Conservation (phyloP, 768 basidiomycete species). For the Rubroboletus satanas region DNA sequence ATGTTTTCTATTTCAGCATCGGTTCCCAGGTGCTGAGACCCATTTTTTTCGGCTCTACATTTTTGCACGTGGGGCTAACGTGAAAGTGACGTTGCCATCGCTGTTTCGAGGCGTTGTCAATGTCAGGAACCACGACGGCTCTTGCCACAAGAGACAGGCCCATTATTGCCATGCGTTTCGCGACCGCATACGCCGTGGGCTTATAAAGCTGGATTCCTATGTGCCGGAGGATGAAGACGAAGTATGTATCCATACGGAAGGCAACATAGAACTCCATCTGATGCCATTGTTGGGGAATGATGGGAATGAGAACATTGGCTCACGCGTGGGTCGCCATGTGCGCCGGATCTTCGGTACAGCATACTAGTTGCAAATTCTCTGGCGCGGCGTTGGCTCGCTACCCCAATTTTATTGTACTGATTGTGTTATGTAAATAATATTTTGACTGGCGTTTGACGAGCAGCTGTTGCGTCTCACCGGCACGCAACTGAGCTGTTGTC, state of each 20-base stretch:
- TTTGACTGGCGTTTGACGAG: background rate
- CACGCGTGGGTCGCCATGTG: slow-evolving; percentile 28
- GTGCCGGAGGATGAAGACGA: slow-evolving; percentile 29
- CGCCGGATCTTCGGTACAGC: slow-evolving; percentile 24
- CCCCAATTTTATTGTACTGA: background rate
- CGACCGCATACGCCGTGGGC: slow-evolving; percentile 19
- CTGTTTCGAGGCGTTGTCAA: slow-evolving; percentile 28
- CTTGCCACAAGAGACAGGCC: slow-evolving; percentile 6
- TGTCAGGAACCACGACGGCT: slow-evolving; percentile 16
- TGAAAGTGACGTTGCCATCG: slow-evolving; percentile 28
- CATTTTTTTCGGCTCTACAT: slow-evolving; percentile 31
- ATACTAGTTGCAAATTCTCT: background rate
- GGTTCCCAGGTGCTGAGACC: slow-evolving; percentile 24
- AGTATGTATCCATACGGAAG: slow-evolving; percentile 28
- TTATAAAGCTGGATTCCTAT: slow-evolving; percentile 19
- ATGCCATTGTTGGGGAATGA: slow-evolving; percentile 9
- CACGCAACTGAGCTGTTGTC: slow-evolving; percentile 13
- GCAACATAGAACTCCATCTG: slow-evolving; percentile 21
- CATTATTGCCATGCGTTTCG: slow-evolving; percentile 25
- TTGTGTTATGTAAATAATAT: background rate
- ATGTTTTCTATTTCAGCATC: slow-evolving; percentile 14
- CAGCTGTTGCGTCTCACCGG: background rate
- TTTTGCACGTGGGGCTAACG: slow-evolving; percentile 26
- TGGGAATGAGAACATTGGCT: slow-evolving; percentile 11
- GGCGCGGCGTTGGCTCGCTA: slow-evolving; percentile 18